phyloP scores from a whole-genome alignment of 495 filamentous ascomycete genomes.

The Thermochaetoides thermophila region DNA sequence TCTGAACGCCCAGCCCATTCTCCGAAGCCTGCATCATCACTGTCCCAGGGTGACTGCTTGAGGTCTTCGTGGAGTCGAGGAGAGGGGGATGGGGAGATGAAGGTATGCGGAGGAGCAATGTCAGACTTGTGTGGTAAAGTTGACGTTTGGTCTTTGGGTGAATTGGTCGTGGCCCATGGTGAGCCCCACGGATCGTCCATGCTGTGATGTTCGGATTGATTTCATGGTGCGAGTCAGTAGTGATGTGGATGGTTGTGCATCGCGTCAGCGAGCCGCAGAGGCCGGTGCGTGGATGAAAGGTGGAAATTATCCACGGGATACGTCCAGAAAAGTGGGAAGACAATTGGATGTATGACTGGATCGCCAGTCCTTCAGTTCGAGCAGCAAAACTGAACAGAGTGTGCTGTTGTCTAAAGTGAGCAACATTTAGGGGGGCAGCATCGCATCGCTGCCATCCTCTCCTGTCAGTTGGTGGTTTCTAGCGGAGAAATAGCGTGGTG shows the following conservation, averaged over 20 bases:
- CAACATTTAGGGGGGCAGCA: too few species aligned
- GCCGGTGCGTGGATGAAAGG: too few species aligned
- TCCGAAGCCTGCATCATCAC: constrained; percentile 25
- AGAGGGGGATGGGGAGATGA: constrained; percentile 23
- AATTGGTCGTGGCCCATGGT: constrained; percentile 30
- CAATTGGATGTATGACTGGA: too few species aligned
- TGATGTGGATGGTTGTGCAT: constrained; percentile 8
- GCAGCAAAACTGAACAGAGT: too few species aligned
- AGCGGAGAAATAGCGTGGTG: too few species aligned
- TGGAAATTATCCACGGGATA: too few species aligned
- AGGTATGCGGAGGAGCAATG: constrained; percentile 29
- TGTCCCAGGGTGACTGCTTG: constrained; percentile 32
- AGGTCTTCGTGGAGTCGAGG: constrained; percentile 17
- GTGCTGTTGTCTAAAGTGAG: too few species aligned
- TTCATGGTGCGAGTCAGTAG: constrained; percentile 13
- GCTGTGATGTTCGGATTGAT: constrained; percentile 13
- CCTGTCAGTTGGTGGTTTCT: too few species aligned
- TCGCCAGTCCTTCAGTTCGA: too few species aligned
- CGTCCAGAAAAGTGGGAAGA: too few species aligned
- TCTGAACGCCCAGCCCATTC: constrained; percentile 24
- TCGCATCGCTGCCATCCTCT: too few species aligned
- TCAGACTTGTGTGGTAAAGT: constrained; percentile 22
- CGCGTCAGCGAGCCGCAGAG: background rate
- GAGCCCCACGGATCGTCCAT: constrained; percentile 47
- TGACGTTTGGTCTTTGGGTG: constrained; percentile 15